phyloP scores from a whole-genome alignment of 257 asterid species.

The Lycium ferocissimum region DNA sequence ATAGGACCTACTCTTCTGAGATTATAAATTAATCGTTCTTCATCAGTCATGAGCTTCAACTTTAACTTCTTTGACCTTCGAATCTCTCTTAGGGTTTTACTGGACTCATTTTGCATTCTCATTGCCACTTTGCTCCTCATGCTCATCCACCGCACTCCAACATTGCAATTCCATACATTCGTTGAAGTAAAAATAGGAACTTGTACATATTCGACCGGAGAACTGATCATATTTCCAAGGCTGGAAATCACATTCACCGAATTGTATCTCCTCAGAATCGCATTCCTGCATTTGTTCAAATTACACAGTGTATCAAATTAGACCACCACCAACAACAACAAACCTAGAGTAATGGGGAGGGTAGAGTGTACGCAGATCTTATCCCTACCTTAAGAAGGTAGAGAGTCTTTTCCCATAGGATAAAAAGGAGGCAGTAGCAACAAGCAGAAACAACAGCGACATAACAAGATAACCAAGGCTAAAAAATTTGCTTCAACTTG shows the following conservation, averaged over 20 bases:
- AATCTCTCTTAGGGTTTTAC: slow-evolving; percentile 79
- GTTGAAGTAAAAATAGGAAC: background rate
- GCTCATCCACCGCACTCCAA: slow-evolving; percentile 74
- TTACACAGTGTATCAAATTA: background rate
- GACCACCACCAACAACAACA: no score
- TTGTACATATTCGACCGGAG: slow-evolving; percentile 20
- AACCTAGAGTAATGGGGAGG: no score
- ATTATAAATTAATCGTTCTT: slow-evolving; percentile 76
- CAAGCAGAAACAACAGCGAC: no score
- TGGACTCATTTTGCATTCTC: slow-evolving; percentile 79
- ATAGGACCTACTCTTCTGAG: slow-evolving; percentile 23
- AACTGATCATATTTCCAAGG: slow-evolving; percentile 30
- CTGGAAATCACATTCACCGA: slow-evolving; percentile 35
- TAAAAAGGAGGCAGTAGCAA: no score
- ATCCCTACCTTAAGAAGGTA: no score
- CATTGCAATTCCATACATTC: slow-evolving; percentile 49
- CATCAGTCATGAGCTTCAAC: slow-evolving; percentile 88
- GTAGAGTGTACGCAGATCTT: no score
- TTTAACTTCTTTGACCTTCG: slow-evolving; percentile 78
- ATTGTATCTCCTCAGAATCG: slow-evolving; percentile 28
- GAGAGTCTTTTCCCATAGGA: no score
- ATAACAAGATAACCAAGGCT: no score
- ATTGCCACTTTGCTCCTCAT: slow-evolving; percentile 97
- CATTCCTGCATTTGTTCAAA: slow-evolving; percentile 29
- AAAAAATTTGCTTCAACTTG: no score